phyloP scores from a whole-genome alignment of 2,329 filamentous ascomycete species.

The Fusarium sambucinum region DNA sequence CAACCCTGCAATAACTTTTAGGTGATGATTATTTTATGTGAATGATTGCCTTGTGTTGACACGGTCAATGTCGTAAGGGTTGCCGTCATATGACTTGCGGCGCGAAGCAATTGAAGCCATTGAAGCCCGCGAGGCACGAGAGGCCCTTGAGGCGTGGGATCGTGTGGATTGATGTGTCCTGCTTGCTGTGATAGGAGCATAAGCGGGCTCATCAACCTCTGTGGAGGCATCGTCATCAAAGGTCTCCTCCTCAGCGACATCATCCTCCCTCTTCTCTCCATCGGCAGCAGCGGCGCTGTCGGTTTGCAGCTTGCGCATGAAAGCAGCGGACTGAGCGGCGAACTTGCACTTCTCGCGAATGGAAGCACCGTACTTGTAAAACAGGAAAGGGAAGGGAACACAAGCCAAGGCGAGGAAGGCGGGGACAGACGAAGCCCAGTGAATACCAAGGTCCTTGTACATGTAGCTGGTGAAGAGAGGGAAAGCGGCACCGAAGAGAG shows the following conservation, averaged over 20 bases:
- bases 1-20: conserved; percentile 21
- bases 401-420: conserved; percentile 38
- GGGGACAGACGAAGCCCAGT: conserved; percentile 39
- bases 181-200: conserved; percentile 26
- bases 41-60: conserved; percentile 40
- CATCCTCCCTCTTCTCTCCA: conserved; percentile 30
- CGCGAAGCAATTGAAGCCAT: conserved; percentile 20
- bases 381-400: conserved; percentile 41
- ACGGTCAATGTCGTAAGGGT: conserved; percentile 38
- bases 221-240: conserved; percentile 36
- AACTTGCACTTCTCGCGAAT: conserved; percentile 43
- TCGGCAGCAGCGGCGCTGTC: conserved; percentile 11
- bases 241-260: conserved; percentile 9
- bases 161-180: conserved; percentile 24
- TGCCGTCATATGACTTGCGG: conserved; percentile 37
- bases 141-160: conserved; percentile 31
- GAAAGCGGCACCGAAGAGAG: conserved; percentile 39
- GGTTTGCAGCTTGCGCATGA: conserved; percentile 37
- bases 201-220: conserved; percentile 34
- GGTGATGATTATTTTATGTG: conserved; percentile 14
- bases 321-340: conserved; percentile 37
- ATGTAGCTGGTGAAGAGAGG: conserved; percentile 39
- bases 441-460: conserved; percentile 37
- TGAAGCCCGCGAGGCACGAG: conserved; percentile 17
- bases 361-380: conserved; percentile 39